Percentiles rank a stretch among this genome's conserved stretches.
phyloP scores from a whole-genome alignment of 2,329 filamentous ascomycete species.

The Calonectria naviculata region DNA sequence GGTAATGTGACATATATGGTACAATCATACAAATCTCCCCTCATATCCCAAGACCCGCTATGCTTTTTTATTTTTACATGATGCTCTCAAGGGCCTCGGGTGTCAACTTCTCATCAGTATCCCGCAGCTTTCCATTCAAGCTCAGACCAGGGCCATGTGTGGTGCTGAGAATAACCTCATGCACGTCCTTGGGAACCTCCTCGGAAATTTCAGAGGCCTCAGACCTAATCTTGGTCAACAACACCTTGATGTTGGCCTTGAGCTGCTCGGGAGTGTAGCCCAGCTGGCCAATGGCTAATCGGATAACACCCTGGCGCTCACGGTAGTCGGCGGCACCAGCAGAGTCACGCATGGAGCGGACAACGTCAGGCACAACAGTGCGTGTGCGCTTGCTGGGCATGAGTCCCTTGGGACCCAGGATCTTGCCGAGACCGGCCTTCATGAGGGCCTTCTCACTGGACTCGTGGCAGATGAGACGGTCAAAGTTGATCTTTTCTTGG shows the following conservation, averaged over 20 bases:
- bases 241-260: conserved; percentile 82
- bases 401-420: conserved; percentile 88
- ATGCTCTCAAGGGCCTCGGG: conserved; percentile 63
- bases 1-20: conserved; percentile 44
- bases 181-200: conserved; percentile 55
- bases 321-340: conserved; percentile 88
- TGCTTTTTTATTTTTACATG: conserved; percentile 56
- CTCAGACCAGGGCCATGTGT: conserved; percentile 89
- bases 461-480: conserved; percentile 87
- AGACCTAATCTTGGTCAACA: conserved; percentile 81
- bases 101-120: conserved; percentile 67
- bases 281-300: conserved; percentile 91
- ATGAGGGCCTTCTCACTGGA: conserved; percentile 82
- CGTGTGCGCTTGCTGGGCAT: conserved; percentile 93
- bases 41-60: conserved; percentile 3
- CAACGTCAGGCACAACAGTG: conserved; percentile 87
- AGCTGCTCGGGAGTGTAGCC: conserved; percentile 89
- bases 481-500: conserved; percentile 84
- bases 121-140: conserved; percentile 81
- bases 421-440: conserved; percentile 82
- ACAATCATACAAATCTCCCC: conserved; percentile 4
- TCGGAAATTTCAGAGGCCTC: conserved; percentile 79
- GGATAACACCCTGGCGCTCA: conserved; percentile 85
- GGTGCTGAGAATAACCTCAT: conserved; percentile 83
- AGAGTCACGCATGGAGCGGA: conserved; percentile 80